Evolutionary conservation across 371 early-diverging fungal genomes (phyloP), one percentile per base, ranked within the genome.

Genomic region (Zancudomyces culisetae): DNA sequence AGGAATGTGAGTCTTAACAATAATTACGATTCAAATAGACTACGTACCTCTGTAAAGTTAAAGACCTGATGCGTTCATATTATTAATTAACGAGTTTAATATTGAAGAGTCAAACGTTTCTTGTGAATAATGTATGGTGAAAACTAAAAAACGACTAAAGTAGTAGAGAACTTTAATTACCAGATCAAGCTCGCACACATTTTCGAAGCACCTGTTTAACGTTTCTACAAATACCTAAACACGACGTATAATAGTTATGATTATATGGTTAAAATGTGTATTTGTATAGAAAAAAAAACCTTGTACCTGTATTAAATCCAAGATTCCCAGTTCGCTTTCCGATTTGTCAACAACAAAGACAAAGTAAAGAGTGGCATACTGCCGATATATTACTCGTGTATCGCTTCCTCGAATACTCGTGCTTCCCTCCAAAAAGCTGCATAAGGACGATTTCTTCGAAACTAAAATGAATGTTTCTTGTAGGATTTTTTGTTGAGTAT

Each of bases 131-230:
- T n/a, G n/a, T n/a, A n/a, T n/a, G n/a, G n/a, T n/a, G n/a, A n/a
- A n/a, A n/a, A n/a, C n/a, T n/a, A n/a, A n/a, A n/a, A n/a, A n/a
- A n/a, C n/a, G n/a, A n/a, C n/a, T n/a, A n/a, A n/a, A n/a, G n/a
- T n/a, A n/a, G n/a, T n/a, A n/a, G n/a, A n/a, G n/a, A n/a, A 35
- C 6, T 35, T 35, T 10, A 35, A 35, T 35, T 71, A 84, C 85
- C 69, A 96, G 63, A 60, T 93, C 97, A 51, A 96, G 66, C 61
- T 96, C 97, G 60, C 95, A 96, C 2, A 96, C 97, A 54, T 96
- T 93, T 46, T 86, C 84, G 68, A 96, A 94, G 23, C 83, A 80
- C 39, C 81, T 63, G 59, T 96, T 95, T 53, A 96, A 69, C 27
- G 87, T 76, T 60, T 96, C 97, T 0, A 96, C 97, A 71, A 96